A percentile compares a stretch with the other conserved stretches of the same genome.
These are phyloP conservation scores for Lactarius evosmus DNA, from an alignment of 768 basidiomycete species.

Conservation along the genomic window DNA sequence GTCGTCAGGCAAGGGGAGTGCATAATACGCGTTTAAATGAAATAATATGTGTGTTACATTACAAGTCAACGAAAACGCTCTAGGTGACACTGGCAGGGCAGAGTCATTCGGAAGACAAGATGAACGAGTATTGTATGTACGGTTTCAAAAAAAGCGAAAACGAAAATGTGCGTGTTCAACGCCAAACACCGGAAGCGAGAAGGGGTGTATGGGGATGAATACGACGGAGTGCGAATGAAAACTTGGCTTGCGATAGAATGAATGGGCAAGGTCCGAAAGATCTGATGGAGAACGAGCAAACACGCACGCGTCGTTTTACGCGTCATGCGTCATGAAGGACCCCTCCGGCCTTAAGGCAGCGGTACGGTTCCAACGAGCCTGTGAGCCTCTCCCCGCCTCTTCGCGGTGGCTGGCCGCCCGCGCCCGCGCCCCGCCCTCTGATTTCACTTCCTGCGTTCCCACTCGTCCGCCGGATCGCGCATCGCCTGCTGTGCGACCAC, in stretches of 20 bases:
- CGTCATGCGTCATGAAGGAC: too few relatives aligned
- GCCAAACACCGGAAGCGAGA: background rate
- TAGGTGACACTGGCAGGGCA: background rate
- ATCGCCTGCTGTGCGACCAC: constrained; percentile 89
- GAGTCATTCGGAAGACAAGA: background rate
- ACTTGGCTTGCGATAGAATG: background rate
- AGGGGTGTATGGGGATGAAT: background rate
- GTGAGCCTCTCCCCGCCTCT: constrained; percentile 14
- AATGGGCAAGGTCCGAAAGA: background rate
- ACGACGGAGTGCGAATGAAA: background rate
- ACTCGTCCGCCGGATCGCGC: constrained; percentile 81
- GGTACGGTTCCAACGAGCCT: constrained; percentile 28
- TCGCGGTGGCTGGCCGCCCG: constrained; percentile 27
- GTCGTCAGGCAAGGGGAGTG: too few relatives aligned
- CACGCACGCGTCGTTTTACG: constrained; percentile 5
- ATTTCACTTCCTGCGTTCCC: constrained; percentile 74
- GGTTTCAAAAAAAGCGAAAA: background rate
- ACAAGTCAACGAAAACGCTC: too few relatives aligned
- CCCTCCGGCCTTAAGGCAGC: constrained; percentile 38
- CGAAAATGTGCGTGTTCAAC: too few relatives aligned
- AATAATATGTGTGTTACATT: too few relatives aligned
- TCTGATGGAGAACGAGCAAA: background rate
- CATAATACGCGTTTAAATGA: too few relatives aligned
- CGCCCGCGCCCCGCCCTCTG: constrained; percentile 34
- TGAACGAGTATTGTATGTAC: background rate